These are phyloP conservation scores for Pythium plurisporium DNA, from an alignment of 352 stramenopile genomes.

Conservation along the genomic window DNA sequence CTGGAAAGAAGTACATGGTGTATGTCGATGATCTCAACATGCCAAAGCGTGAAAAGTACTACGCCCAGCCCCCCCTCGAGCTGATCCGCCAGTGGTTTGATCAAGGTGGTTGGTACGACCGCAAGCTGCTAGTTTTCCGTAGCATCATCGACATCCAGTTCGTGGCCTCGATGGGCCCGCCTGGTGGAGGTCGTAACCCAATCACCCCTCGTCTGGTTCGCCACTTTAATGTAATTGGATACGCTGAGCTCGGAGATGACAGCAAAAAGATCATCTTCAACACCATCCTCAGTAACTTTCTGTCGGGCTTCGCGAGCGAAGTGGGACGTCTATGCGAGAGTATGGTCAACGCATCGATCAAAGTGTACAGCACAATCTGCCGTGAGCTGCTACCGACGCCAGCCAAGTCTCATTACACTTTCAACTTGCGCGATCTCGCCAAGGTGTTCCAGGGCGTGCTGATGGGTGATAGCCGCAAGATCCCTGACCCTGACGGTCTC, in stretches of 20 bases:
- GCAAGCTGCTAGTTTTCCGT: conserved; percentile 89
- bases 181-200: conserved; percentile 89
- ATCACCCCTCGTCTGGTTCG: conserved; percentile 89
- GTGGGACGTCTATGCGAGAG: conserved; percentile 54
- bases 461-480: conserved; percentile 76
- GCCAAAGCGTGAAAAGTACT: conserved; percentile 93
- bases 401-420: conserved; percentile 94
- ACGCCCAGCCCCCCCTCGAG: conserved; percentile 93
- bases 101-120: conserved; percentile 93
- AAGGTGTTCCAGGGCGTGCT: conserved; percentile 93
- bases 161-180: conserved; percentile 89
- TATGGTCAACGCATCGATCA: conserved; percentile 83
- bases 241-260: conserved; percentile 85
- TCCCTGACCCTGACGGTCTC: conserved; percentile 56
- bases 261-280: conserved; percentile 91
- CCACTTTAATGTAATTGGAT: conserved; percentile 93
- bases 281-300: conserved; percentile 90
- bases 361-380: conserved; percentile 91
- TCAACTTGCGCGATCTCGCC: conserved; percentile 93
- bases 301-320: conserved; percentile 42
- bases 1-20: conserved; percentile 92
- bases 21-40: conserved; percentile 96
- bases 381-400: conserved; percentile 89
- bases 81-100: conserved; percentile 94
- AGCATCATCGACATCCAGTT: conserved; percentile 88